A percentile compares a stretch with the other conserved stretches of the same genome.
These are phyloP conservation scores for Guadua angustifolia DNA, from an alignment of 176 grass and related monocot genomes.

Conservation along the genomic window DNA sequence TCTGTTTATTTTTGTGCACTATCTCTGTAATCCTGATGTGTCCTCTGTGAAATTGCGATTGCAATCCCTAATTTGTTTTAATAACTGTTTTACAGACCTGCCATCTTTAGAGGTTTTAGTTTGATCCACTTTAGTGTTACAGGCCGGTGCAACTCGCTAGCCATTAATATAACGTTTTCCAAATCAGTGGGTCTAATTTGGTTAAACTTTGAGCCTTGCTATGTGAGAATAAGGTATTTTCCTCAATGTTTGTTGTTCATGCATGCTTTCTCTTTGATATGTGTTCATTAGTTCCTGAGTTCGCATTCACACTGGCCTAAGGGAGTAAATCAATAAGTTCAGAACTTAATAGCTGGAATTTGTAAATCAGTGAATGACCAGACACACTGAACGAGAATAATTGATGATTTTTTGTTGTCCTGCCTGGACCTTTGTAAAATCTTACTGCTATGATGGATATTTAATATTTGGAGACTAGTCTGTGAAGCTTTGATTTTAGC, in stretches of 20 bases:
- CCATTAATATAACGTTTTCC: not conserved
- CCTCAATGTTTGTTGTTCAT: not conserved
- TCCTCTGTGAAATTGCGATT: not conserved
- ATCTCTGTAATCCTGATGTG: not conserved
- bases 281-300: not conserved
- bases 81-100: not conserved
- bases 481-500: conserved; percentile 8
- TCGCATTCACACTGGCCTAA: not conserved
- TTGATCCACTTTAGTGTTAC: not conserved
- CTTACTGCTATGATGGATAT: not conserved
- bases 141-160: not conserved
- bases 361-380: not conserved
- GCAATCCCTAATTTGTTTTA: not conserved
- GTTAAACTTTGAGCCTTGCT: not conserved
- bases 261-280: not conserved
- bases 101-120: not conserved
- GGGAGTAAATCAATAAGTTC: not conserved
- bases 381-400: not conserved
- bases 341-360: not conserved
- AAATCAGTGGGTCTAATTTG: not conserved
- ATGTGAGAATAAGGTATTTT: not conserved
- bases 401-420: conserved; percentile 19
- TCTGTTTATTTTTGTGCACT: not conserved
- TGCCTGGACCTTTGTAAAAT: conserved; percentile 12
- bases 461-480: not conserved